Evolutionary conservation across 2,329 filamentous ascomycete genomes (phyloP).

Genomic region (Fusarium sp.): DNA sequence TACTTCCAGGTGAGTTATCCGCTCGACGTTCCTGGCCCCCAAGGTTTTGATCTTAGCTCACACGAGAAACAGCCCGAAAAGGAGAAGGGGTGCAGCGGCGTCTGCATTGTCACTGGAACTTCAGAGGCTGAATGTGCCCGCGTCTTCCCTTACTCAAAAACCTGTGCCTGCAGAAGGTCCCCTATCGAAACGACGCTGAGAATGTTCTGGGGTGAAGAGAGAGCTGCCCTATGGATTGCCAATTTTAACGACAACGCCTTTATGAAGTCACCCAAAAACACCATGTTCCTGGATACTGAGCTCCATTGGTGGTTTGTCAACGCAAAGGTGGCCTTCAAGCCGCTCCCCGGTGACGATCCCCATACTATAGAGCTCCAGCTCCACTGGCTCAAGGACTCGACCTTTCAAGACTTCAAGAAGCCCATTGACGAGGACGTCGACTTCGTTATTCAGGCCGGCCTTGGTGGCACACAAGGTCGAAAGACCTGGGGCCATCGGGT

Average conservation of each 20-base stretch:
- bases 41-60: too few species aligned
- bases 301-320: neutral
- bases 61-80: too few species aligned
- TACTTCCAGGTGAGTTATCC: too few species aligned
- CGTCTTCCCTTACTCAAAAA: too few species aligned
- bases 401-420: neutral
- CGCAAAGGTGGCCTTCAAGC: neutral
- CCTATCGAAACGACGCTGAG: neutral
- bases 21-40: too few species aligned
- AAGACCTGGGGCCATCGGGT: neutral
- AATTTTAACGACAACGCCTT: neutral
- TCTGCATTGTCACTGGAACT: too few species aligned
- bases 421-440: neutral
- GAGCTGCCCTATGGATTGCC: neutral
- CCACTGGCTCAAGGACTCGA: neutral
- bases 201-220: constrained; percentile 3
- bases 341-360: neutral
- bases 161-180: too few species aligned
- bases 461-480: neutral
- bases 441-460: neutral
- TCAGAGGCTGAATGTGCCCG: too few species aligned
- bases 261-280: neutral
- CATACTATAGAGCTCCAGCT: constrained; percentile 1
- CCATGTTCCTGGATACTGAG: neutral
- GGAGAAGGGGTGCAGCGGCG: too few species aligned